Evolutionary conservation across 2,329 filamentous ascomycete genomes (phyloP).

Genomic region (Diplodia sapinea): DNA sequence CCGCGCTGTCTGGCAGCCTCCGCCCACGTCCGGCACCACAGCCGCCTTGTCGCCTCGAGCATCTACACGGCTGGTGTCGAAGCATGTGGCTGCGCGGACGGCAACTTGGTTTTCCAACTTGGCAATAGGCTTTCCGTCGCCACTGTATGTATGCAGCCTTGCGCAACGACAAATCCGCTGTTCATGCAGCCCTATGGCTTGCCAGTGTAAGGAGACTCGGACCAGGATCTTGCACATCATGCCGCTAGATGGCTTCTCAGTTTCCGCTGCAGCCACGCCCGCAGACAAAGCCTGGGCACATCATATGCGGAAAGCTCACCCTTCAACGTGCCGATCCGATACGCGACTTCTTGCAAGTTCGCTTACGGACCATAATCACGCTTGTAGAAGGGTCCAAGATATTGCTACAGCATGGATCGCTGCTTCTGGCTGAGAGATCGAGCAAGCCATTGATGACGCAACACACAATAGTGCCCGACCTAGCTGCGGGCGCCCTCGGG

Average conservation of each 20-base stretch:
- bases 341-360: neutral
- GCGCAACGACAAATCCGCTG: slow-evolving; percentile 13
- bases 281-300: neutral
- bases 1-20: neutral
- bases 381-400: slow-evolving; percentile 2
- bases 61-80: neutral
- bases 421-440: neutral
- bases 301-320: slow-evolving; percentile 13
- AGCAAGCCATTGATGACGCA: slow-evolving; percentile 8
- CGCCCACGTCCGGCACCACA: neutral
- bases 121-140: slow-evolving; percentile 6
- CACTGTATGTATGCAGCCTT: slow-evolving; percentile 19
- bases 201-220: slow-evolving; percentile 8
- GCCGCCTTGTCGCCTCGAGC: neutral
- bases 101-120: neutral
- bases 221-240: slow-evolving; percentile 15
- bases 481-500: neutral
- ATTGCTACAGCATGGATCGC: neutral
- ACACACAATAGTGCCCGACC: slow-evolving; percentile 1
- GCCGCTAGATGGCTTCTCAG: neutral
- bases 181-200: slow-evolving; percentile 25
- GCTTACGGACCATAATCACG: neutral
- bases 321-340: neutral
- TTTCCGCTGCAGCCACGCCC: slow-evolving; percentile 5
- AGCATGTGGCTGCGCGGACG: neutral